A percentile compares a stretch with the other conserved stretches of the same genome.
Conservation (phyloP, 2,329 filamentous ascomycete genomes). For the Fusarium liriodendri region DNA sequence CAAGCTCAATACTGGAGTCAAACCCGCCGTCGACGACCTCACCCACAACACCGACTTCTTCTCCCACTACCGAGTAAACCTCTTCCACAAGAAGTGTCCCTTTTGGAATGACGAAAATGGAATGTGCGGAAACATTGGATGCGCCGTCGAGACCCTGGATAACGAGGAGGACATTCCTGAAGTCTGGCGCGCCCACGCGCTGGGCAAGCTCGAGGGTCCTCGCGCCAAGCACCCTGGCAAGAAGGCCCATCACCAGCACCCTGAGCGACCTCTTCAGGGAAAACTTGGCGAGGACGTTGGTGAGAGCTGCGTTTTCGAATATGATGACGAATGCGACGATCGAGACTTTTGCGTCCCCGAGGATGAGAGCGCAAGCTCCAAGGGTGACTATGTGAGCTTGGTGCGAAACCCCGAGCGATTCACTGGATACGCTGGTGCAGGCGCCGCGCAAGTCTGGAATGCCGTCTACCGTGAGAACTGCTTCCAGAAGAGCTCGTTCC, state of each 20-base stretch:
- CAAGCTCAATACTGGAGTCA: constrained; percentile 79
- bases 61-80: constrained; percentile 93
- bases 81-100: constrained; percentile 93
- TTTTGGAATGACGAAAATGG: constrained; percentile 96
- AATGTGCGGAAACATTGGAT: constrained; percentile 97
- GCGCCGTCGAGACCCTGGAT: constrained; percentile 93
- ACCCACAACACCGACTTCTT: constrained; percentile 96
- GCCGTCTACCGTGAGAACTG: constrained; percentile 98
- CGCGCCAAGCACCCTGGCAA: constrained; percentile 89
- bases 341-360: constrained; percentile 97
- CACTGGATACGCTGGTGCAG: constrained; percentile 89
- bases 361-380: constrained; percentile 85
- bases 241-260: constrained; percentile 76
- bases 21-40: constrained; percentile 81
- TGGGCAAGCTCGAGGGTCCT: constrained; percentile 92
- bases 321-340: constrained; percentile 96
- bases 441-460: constrained; percentile 92
- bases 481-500: constrained; percentile 78
- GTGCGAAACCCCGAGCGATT: constrained; percentile 95
- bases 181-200: constrained; percentile 90
- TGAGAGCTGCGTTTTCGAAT: constrained; percentile 97
- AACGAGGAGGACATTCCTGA: constrained; percentile 93
- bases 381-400: constrained; percentile 96
- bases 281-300: constrained; percentile 86
- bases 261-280: constrained; percentile 81